These are phyloP conservation scores for Suhomyces coccinellae DNA, from an alignment of 1,139 yeast genomes.

Conservation along the genomic window DNA sequence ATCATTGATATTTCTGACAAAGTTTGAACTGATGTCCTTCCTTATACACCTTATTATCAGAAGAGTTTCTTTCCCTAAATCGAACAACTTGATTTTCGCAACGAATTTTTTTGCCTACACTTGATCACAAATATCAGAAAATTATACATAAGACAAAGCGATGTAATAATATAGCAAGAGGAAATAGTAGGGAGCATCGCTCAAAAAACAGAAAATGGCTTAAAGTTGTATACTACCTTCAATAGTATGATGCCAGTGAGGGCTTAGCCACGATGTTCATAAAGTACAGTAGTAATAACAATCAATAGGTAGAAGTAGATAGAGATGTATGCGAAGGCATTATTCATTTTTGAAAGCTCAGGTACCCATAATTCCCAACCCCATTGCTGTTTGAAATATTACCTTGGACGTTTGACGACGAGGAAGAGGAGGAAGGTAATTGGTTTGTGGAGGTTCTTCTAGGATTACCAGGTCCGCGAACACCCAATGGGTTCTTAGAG, in stretches of 20 bases:
- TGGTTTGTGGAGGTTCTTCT: constrained; percentile 45
- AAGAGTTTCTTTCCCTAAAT: no score
- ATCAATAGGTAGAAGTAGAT: constrained; percentile 14
- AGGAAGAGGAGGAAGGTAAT: constrained; percentile 18
- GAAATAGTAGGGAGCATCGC: constrained; percentile 8
- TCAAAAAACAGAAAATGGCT: constrained; percentile 1
- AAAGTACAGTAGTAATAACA: constrained; percentile 13
- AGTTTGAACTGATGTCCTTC: no score
- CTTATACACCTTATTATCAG: no score
- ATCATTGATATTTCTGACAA: background rate
- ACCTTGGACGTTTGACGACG: constrained; percentile 12
- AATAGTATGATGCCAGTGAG: constrained; percentile 2
- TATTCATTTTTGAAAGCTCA: constrained; percentile 26
- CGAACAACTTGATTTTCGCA: no score
- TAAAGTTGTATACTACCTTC: background rate
- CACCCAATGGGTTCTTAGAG: constrained; percentile 95
- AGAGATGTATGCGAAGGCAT: constrained; percentile 9
- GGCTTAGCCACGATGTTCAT: constrained; percentile 7
- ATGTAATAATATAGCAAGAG: constrained; percentile 12
- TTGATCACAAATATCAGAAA: constrained; percentile 3
- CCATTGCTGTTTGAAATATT: constrained; percentile 13
- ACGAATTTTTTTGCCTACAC: background rate
- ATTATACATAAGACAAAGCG: constrained; percentile 7
- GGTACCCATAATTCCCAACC: constrained; percentile 41
- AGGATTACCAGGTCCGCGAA: constrained; percentile 67